These are phyloP conservation scores for Starmerella kuoi DNA, from an alignment of 805 yeast genomes.

Conservation along the genomic window DNA sequence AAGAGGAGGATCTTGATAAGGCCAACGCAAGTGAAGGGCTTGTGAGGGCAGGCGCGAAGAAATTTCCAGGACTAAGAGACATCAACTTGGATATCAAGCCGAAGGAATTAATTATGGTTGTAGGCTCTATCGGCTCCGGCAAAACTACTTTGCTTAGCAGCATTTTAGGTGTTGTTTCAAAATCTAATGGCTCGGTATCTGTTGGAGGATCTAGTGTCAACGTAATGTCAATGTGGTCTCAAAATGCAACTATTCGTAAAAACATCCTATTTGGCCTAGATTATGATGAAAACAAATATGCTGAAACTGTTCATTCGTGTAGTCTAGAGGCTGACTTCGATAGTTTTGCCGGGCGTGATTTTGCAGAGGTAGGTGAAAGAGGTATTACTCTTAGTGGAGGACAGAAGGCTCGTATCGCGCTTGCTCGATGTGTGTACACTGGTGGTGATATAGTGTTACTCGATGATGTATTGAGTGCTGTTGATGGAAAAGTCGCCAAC, in stretches of 20 bases:
- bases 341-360: conserved; percentile 59
- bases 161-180: conserved; percentile 57
- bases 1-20: conserved; percentile 9
- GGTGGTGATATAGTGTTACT: conserved; percentile 51
- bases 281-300: conserved; percentile 41
- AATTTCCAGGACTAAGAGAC: conserved; percentile 37
- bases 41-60: conserved; percentile 21
- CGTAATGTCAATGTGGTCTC: conserved; percentile 73
- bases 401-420: conserved; percentile 72
- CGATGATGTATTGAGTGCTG: conserved; percentile 80
- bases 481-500: conserved; percentile 74
- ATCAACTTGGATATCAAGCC: conserved; percentile 42
- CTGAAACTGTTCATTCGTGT: conserved; percentile 48
- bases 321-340: conserved; percentile 54
- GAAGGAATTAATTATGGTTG: conserved; percentile 63
- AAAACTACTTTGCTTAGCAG: conserved; percentile 64
- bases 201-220: conserved; percentile 42
- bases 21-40: conserved; percentile 6
- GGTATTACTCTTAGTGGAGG: conserved; percentile 87
- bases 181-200: conserved; percentile 39
- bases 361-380: conserved; percentile 67
- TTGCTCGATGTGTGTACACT: conserved; percentile 72
- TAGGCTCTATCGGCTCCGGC: conserved; percentile 77
- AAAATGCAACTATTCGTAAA: conserved; percentile 62
- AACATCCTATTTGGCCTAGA: conserved; percentile 60